Percentiles rank a stretch among this genome's conserved stretches.
These are phyloP conservation scores for Fusarium cicatricum DNA, from an alignment of 2,329 filamentous ascomycete genomes.

Conservation along the genomic window DNA sequence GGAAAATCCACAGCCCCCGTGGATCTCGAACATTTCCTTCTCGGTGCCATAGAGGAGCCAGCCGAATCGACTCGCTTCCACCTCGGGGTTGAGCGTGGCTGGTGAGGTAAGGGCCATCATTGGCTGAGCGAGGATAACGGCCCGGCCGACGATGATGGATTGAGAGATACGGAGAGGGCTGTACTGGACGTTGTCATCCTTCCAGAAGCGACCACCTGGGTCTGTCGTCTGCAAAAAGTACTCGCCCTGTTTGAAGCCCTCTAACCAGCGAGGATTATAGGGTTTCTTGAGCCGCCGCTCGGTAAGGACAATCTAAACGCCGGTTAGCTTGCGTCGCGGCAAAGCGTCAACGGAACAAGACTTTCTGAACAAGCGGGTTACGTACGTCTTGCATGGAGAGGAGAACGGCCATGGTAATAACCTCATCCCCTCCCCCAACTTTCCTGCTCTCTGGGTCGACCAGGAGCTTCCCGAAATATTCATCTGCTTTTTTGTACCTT, in stretches of 20 bases:
- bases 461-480: slow-evolving; percentile 44
- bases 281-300: slow-evolving; percentile 48
- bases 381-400: slow-evolving; percentile 53
- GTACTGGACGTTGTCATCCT: slow-evolving; percentile 45
- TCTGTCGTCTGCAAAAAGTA: slow-evolving; percentile 48
- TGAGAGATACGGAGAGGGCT: slow-evolving; percentile 48
- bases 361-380: slow-evolving; percentile 3
- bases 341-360: not conserved
- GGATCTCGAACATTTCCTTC: slow-evolving; percentile 48
- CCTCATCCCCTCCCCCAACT: slow-evolving; percentile 41
- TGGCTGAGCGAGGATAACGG: slow-evolving; percentile 51
- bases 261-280: slow-evolving; percentile 48
- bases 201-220: slow-evolving; percentile 49
- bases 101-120: slow-evolving; percentile 47
- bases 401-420: slow-evolving; percentile 50
- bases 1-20: slow-evolving; percentile 54
- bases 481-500: slow-evolving; percentile 44
- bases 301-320: slow-evolving; percentile 46
- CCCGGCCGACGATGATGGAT: slow-evolving; percentile 51
- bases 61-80: slow-evolving; percentile 46
- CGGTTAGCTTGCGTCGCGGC: slow-evolving; percentile 2
- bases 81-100: slow-evolving; percentile 40
- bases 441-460: slow-evolving; percentile 31
- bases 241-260: slow-evolving; percentile 49
- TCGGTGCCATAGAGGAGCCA: slow-evolving; percentile 51